Conservation (phyloP, 495 filamentous ascomycete species). For the Penicillium herquei region DNA sequence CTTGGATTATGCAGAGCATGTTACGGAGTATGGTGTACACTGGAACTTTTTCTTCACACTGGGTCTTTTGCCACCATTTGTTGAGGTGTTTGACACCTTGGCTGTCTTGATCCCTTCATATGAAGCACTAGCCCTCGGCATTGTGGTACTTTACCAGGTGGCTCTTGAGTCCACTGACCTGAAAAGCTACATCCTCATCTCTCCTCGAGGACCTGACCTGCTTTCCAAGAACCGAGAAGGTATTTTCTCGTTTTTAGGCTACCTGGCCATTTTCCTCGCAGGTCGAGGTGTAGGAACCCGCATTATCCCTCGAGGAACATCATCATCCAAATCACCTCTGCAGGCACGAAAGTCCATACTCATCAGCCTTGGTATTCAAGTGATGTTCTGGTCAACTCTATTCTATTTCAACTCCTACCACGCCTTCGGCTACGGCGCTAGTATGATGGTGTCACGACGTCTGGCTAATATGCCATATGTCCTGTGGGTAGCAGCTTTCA, state of each 20-base stretch:
- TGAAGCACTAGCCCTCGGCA: constrained; percentile 63
- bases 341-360: constrained; percentile 55
- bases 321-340: constrained; percentile 33
- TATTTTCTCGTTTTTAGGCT: constrained; percentile 88
- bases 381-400: constrained; percentile 61
- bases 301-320: constrained; percentile 63
- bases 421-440: constrained; percentile 60
- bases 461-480: constrained; percentile 93
- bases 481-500: constrained; percentile 88
- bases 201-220: constrained; percentile 67
- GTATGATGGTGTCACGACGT: constrained; percentile 75
- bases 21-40: constrained; percentile 96
- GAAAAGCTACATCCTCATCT: constrained; percentile 81
- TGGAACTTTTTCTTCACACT: constrained; percentile 99
- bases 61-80: constrained; percentile 82
- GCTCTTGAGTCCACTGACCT: constrained; percentile 73
- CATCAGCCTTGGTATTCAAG: constrained; percentile 57
- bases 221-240: constrained; percentile 91
- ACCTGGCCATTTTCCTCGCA: constrained; percentile 90
- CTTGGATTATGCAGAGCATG: constrained; percentile 93
- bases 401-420: constrained; percentile 67
- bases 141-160: constrained; percentile 67
- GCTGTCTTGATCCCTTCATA: constrained; percentile 64
- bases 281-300: constrained; percentile 80
- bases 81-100: constrained; percentile 76